A percentile compares a stretch with the other conserved stretches of the same genome.
These are phyloP conservation scores for Entophlyctis helioformis DNA, from an alignment of 192 early-diverging fungal species.

Conservation along the genomic window DNA sequence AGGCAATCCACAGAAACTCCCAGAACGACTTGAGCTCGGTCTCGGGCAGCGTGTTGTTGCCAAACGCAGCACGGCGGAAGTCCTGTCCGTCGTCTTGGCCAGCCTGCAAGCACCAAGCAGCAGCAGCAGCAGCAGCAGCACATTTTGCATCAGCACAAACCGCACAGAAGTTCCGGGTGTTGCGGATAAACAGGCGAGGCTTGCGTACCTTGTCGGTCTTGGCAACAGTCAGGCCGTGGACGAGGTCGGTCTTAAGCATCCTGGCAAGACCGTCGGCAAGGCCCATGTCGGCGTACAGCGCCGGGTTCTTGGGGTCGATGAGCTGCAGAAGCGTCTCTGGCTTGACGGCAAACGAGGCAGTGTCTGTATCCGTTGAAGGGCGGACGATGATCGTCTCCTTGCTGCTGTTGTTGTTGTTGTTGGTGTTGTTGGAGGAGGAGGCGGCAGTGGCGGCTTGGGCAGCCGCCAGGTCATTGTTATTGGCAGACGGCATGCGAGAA, in stretches of 20 bases:
- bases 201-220: conserved; percentile 1
- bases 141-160: background rate
- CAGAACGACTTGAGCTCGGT: conserved; percentile 15
- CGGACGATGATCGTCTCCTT: too few relatives aligned
- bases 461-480: too few relatives aligned
- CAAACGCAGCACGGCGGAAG: conserved; percentile 8
- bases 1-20: conserved; percentile 26
- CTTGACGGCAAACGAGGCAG: too few relatives aligned
- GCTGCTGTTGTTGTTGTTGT: too few relatives aligned
- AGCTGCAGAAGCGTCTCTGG: too few relatives aligned
- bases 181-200: background rate
- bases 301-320: conserved; percentile 30
- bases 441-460: too few relatives aligned
- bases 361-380: too few relatives aligned
- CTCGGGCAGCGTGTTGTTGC: conserved; percentile 30
- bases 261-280: conserved; percentile 16
- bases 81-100: background rate
- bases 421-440: too few relatives aligned
- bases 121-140: too few relatives aligned
- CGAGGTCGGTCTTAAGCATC: conserved; percentile 17
- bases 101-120: background rate
- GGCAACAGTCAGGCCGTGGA: conserved; percentile 12
- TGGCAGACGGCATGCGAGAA: too few relatives aligned
- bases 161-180: background rate
- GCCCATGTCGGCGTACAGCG: conserved; percentile 12